Conservation (phyloP, 2,329 filamentous ascomycete genomes). For the Sporothrix luriei region DNA sequence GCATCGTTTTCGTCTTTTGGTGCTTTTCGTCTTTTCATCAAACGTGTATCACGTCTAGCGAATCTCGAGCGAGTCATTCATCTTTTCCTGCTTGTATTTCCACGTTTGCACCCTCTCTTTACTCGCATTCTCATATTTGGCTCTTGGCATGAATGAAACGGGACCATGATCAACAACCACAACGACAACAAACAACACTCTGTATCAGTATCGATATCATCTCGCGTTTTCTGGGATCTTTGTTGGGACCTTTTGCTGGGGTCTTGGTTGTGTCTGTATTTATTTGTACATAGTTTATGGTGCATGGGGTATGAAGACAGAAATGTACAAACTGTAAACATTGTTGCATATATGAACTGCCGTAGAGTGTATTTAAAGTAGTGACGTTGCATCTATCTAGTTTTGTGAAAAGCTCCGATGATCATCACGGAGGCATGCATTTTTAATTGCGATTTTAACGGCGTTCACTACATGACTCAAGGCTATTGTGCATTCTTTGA, state of each 20-base stretch:
- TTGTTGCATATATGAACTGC: neutral
- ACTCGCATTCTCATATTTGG: neutral
- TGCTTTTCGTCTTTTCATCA: neutral
- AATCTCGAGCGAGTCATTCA: neutral
- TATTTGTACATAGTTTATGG: slow-evolving; percentile 8
- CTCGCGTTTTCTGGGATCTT: neutral
- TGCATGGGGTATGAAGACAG: neutral
- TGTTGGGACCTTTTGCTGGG: too few relatives aligned
- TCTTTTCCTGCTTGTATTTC: neutral
- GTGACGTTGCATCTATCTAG: too few relatives aligned
- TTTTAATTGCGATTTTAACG: too few relatives aligned
- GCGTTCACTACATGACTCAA: too few relatives aligned
- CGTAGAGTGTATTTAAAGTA: too few relatives aligned
- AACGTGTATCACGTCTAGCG: neutral
- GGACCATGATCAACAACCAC: neutral
- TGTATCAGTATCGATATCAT: slow-evolving; percentile 1
- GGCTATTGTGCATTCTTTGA: too few relatives aligned
- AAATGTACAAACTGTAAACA: neutral
- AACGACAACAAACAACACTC: neutral
- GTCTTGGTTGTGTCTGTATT: neutral
- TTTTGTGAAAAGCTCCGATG: too few relatives aligned
- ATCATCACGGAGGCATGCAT: too few relatives aligned
- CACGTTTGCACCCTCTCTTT: neutral
- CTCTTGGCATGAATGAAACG: slow-evolving; percentile 21
- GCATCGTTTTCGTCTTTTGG: slow-evolving; percentile 11